Base-by-base conservation (phyloP, 1,284 basidiomycete genomes). In the Irpex lacteus region DNA sequence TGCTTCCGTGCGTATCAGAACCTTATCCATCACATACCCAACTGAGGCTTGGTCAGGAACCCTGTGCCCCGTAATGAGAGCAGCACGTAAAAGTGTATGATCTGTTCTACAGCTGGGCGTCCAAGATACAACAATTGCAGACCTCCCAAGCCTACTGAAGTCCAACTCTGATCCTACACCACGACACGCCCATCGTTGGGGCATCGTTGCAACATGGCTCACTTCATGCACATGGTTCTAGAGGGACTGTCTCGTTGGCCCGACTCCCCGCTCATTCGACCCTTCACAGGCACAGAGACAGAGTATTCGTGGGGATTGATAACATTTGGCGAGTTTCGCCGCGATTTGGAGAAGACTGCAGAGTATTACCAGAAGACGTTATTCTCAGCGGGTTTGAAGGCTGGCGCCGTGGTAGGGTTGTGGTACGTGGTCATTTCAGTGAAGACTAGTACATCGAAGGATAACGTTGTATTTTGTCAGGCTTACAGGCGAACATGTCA, bases 401-500 rank as follows among this genome's bases (percentile, higher is more conserved):
- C 52, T n/a, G 60, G 60, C 18, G 52, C 26, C 21, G 60, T 61
- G 6, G 52, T 61, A 15, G 60, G 60, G 9, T 52, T 61, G 6
- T 61, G 60, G 60, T 61, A 52, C 2, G 49, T 34, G 7, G 11
- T 44, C 40, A 26, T 26, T 26, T 26, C 26, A 26, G 26, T 26
- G 26, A 26, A 26, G 26, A 26, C 26, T 26, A 26, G 26, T 26
- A 26, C 26, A 26, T 26, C 26, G 26, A 26, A 26, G 26, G 4
- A 11, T 15, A 15, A 15, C 19, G 9, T 56, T 32, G 9, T 32
- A 4, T 34, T 34, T 11, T 18, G 26, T 26, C 58, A 76, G 74
- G 72, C 63, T 74, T 8, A 70, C 71, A 19, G 75, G 74, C 0
- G 62, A 63, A 53, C 40, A 61, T 8, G 71, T 72, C 60, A 60